phyloP scores from a whole-genome alignment of 2,329 filamentous ascomycete species.

The Penicillium sp. region DNA sequence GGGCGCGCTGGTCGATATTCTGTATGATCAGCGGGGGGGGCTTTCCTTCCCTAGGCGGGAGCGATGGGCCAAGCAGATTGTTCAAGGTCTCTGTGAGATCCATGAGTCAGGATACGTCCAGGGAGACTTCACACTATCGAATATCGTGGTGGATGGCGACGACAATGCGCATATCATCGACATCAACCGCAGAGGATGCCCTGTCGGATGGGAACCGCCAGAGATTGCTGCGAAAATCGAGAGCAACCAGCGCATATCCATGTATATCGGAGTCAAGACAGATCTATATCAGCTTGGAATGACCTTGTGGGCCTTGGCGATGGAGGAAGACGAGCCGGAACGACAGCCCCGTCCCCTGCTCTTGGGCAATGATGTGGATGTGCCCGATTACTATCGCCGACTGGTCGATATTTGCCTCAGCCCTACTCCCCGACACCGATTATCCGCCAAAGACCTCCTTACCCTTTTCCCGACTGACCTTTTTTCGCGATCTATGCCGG shows the following conservation, averaged over 20 bases:
- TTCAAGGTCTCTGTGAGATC: constrained; percentile 84
- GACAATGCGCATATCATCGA: constrained; percentile 96
- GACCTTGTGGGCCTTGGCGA: constrained; percentile 91
- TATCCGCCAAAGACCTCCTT: constrained; percentile 72
- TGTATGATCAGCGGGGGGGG: constrained; percentile 72
- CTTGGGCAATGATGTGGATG: constrained; percentile 53
- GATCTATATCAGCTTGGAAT: constrained; percentile 96
- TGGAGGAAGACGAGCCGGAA: constrained; percentile 88
- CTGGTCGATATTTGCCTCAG: constrained; percentile 77
- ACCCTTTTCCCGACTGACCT: constrained; percentile 60
- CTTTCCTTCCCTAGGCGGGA: constrained; percentile 72
- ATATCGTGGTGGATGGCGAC: constrained; percentile 85
- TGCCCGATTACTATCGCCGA: constrained; percentile 77
- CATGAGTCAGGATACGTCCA: constrained; percentile 97
- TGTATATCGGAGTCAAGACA: constrained; percentile 98
- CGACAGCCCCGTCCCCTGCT: constrained; percentile 69
- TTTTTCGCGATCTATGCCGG: constrained; percentile 12
- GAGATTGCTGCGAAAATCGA: constrained; percentile 84
- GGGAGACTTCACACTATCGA: constrained; percentile 94
- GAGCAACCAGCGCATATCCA: constrained; percentile 84
- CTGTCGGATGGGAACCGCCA: constrained; percentile 95
- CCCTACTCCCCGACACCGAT: constrained; percentile 69
- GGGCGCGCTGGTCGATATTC: constrained; percentile 84
- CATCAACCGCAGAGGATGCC: constrained; percentile 95
- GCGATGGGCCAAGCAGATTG: constrained; percentile 88